Base-by-base conservation (phyloP, 805 yeast genomes). In the Tetrapisispora nanseiensis region DNA sequence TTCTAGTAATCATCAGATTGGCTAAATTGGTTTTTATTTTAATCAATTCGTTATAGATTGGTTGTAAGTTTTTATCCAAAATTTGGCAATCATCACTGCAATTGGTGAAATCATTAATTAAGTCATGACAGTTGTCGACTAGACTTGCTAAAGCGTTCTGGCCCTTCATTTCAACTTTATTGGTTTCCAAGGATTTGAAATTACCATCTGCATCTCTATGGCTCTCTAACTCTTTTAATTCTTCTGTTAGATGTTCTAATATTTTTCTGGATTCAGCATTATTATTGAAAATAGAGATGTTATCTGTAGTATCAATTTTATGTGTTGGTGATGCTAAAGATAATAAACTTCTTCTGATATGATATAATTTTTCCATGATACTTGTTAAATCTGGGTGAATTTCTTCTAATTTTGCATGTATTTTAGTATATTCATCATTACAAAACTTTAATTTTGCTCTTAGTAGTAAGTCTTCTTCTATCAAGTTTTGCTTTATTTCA, bases 1-100 rank as follows among this genome's bases (percentile, higher is more conserved):
- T 76, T 63, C 96, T 80, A 3, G 98, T 92, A 35, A 92, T 78
- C 52, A 90, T 70, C 48, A 92, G 68, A 51, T 85, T 86, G 52
- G 86, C 95, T 46, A 92, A 71, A 16, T 80, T 80, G 20, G 76
- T 70, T 59, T 86, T 85, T 51, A 86, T 70, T 35, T 72, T 75
- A 24, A 75, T 66, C 50, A 92, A 68, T 45, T 75, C 71, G 38
- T 75, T 71, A 63, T 84, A 89, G 23, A 83, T 69, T 15, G 75
- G 75, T 39, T 69, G 66, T 42, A 84, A 70, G 39, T 71, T 63
- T 11, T 74, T 68, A 51, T 74, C 80, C 34, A 74, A 61, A 48
- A 69, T 63, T 36, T 60, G 55, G 27, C 51, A 52, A 29, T 55
- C 55, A 34, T 48, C 49, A 6, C 41, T 46, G n/a, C 51, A 46